Evolutionary conservation across 805 yeast genomes (phyloP), one percentile per base, ranked within the genome.

Genomic region (Candida bentonensis): DNA sequence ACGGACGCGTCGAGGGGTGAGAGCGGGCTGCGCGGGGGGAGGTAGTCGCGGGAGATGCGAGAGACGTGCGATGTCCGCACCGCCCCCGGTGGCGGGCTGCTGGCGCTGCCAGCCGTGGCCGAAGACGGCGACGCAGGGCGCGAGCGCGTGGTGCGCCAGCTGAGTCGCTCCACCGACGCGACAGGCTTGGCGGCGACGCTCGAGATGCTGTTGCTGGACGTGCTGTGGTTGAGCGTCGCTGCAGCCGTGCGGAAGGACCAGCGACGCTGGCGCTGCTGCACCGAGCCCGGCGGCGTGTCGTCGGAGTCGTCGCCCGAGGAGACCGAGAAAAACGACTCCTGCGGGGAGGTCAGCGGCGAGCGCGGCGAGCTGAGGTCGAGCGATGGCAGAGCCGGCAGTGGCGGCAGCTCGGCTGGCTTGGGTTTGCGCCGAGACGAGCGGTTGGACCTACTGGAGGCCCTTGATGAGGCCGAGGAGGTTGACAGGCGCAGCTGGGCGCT

Each of bases 301-400:
- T 15, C 15, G 33, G 13, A 13, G 21, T 28, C 22, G n/a, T 20
- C 33, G 42, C 28, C 22, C 4, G 34, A 26, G 22, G 30, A 40
- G 7, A 20, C 34, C 34, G 42, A 23, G 33, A 26, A 23, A 21
- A 26, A 22, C 22, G 42, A 25, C 27, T 23, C 36, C 3, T 41
- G 39, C 23, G 45, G 39, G n/a, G 23, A 39, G 22, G 42, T 34
- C 34, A 25, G 26, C 15, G 27, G 27, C 20, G 17, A 21, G 20
- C 39, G 27, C 33, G 36, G 27, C 36, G 42, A 43, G 20, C n/a
- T 22, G 39, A 23, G 21, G 15, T 44, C 44, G 36, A 45, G 27
- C n/a, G 44, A 23, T n/a, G 48, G 48, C 33, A 46, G 23, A 15
- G 48, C 40, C 15, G 48, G 48, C 44, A 46, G 44, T 13, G 48